Evolutionary conservation across 306 rosid species (phyloP), one percentile per base, ranked within the genome.

Genomic region (Vigna reflexopilosa): DNA sequence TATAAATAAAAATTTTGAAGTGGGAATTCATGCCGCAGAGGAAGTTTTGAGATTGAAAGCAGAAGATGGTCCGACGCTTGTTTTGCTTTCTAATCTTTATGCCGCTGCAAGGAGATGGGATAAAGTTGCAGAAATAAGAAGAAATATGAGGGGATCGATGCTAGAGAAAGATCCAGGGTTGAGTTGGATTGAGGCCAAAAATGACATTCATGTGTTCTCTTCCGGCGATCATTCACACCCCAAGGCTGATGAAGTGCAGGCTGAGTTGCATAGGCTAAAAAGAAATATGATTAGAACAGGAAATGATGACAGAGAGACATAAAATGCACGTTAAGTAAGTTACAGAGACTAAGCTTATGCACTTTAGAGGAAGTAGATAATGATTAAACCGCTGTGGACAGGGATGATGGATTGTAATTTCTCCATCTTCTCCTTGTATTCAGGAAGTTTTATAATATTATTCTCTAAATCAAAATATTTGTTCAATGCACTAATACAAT

Each of bases 171-270:
- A 85, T 79, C 92, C 95, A 16, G 97, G 95, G 64, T 70, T 90
- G 24, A 92, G 97, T 72, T 90, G 98, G 97, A 84, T 89, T 57
- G 97, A 92, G 81, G 84, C 85, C 70, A 86, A 84, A 77, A 86
- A 44, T n/a, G 84, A 81, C 75, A 68, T 91, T 76, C 90, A 82
- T 68, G 88, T 84, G 38, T 94, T 94, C 83, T 64, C 85, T 77
- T 90, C 90, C 0, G 97, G 97, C 45, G 83, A 89, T 61, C 88
- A 80, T 77, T 87, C 81, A 20, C 88, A 89, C 51, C 87, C 88
- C 32, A 80, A 67, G 81, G 86, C 64, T 66, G 86, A 73, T 68
- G 90, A 92, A 84, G 89, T 91, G 70, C 83, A 81, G 51, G 81
- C 68, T 55, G 85, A 87, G 70, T 67, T 90, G 85, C 85, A 73